Percentiles rank a stretch among this genome's conserved stretches.
Evolutionary conservation across 371 early-diverging fungal species (phyloP).

Genomic region (Sporodiniella umbellata): DNA sequence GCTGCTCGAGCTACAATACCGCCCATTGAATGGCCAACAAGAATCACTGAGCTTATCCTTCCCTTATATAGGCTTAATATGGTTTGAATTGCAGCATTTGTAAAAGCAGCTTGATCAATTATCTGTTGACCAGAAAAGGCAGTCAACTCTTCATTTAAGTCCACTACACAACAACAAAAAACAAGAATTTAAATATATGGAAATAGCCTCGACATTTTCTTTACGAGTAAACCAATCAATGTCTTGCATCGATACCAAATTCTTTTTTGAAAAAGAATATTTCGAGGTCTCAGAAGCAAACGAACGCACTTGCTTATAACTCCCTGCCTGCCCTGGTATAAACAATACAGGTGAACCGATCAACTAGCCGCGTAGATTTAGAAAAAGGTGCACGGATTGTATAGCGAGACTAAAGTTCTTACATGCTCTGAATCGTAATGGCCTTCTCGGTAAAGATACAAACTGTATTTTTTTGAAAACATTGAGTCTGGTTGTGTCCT

Average conservation of each 20-base stretch:
- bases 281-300: constrained; percentile 67
- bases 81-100: constrained; percentile 74
- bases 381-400: background rate
- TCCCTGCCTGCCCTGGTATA: constrained; percentile 92
- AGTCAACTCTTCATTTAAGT: constrained; percentile 87
- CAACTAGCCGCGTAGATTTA: constrained; percentile 9
- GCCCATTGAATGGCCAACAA: constrained; percentile 96
- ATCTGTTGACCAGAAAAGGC: constrained; percentile 46
- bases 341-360: constrained; percentile 82
- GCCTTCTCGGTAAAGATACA: constrained; percentile 76
- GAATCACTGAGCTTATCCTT: constrained; percentile 56
- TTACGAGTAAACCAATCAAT: constrained; percentile 84
- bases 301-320: constrained; percentile 83
- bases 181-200: background rate
- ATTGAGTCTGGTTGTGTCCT: constrained; percentile 48
- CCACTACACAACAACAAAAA: constrained; percentile 42
- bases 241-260: constrained; percentile 15
- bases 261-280: constrained; percentile 34
- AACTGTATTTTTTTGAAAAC: constrained; percentile 64
- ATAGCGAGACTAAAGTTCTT: constrained; percentile 3
- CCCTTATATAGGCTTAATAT: constrained; percentile 60
- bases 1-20: constrained; percentile 87
- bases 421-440: constrained; percentile 24
- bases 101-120: constrained; percentile 71
- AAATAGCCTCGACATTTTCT: background rate